Base-by-base conservation (phyloP, 148 eudicot species). In the Beta vulgaris region DNA sequence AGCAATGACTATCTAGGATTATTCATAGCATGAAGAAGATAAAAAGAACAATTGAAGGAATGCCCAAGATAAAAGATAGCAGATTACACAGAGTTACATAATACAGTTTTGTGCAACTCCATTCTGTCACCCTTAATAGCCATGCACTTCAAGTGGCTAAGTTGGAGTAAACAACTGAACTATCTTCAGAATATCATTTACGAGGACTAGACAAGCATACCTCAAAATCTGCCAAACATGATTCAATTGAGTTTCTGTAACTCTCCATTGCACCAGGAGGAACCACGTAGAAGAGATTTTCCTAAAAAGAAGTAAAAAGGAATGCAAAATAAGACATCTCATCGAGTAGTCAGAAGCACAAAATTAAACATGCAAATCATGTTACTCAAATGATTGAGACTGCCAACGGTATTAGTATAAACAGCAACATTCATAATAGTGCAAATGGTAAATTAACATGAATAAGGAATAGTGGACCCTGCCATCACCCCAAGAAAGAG, bases 181-280 rank as follows among this genome's bases (percentile, higher is more conserved):
- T 25, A 80, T 32, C 29, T 43, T 31, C 4, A 64, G 51, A 15
- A 62, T 64, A 43, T 5, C 7, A 49, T 39, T 42, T 21, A 55
- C 43, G 66, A 55, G 42, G 2, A 34, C 39, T 55, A 44, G 39
- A 64, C 43, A 15, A 36, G 74, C 34, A 21, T 88, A 92, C 98
- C 96, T 92, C 91, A 72, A 44, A 77, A 54, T 82, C 85, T 34
- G 72, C 76, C 77, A 90, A 76, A 87, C 83, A 83, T 59, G 88
- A 86, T 78, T 88, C 96, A 78, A 95, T 82, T 39, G 87, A 90
- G 61, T 78, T 87, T 80, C 89, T 85, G 76, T 94, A 94, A 54
- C 80, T 71, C 75, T 85, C 93, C 85, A 91, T 89, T n/a, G 97
- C 86, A 72, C 96, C 93, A 79, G 84, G 82, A 44, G 87, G 92